Base-by-base conservation (phyloP, 1,284 basidiomycete species). In the Trichosporon inkin region DNA sequence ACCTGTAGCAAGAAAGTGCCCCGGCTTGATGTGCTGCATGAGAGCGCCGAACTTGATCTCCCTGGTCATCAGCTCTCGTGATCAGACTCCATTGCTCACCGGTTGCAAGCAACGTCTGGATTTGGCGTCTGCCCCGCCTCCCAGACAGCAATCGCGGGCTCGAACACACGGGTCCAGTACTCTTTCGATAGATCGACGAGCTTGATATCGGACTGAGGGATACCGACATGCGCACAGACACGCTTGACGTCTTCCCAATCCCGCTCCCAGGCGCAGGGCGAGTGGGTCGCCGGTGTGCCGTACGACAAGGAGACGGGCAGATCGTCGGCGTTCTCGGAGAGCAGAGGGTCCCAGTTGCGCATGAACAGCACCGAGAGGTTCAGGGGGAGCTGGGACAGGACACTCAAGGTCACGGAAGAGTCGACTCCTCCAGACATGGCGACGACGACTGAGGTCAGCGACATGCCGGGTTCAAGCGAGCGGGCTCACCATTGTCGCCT, bases 351-450 rank as follows among this genome's bases (percentile, higher is more conserved):
- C 94, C 95, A 98, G 67, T 98, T 97, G 22, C 92, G 85, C 95
- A 97, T 97, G 77, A 88, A 98, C 0, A 97, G 83, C 1, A 92
- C 92, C 58, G 85, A 89, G 16, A 92, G 82, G 69, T 92, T 85
- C 67, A 86, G 88, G 63, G 88, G 88, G 73, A 87, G 75, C 52
- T 87, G 82, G 16, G 86, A 80, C n/a, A 95, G 79, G 19, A 95
- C 76, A 56, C 82, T 82, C 8, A 92, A 89, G 1, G 88, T 82
- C 6, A 93, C 89, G 3, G 89, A 92, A 1, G 93, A 96, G 76
- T 98, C 94, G 4, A 98, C 94, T 0, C 95, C 95, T 37, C 95
- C 95, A 0, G 92, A 96, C 88, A 97, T 92, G 32, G 90, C 92
- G 2, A 96, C 84, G 0, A 90, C 84, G 51, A 97, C 91, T 92